These are phyloP conservation scores for Macaranga tanarius DNA, from an alignment of 441 rosid genomes.

Conservation along the genomic window DNA sequence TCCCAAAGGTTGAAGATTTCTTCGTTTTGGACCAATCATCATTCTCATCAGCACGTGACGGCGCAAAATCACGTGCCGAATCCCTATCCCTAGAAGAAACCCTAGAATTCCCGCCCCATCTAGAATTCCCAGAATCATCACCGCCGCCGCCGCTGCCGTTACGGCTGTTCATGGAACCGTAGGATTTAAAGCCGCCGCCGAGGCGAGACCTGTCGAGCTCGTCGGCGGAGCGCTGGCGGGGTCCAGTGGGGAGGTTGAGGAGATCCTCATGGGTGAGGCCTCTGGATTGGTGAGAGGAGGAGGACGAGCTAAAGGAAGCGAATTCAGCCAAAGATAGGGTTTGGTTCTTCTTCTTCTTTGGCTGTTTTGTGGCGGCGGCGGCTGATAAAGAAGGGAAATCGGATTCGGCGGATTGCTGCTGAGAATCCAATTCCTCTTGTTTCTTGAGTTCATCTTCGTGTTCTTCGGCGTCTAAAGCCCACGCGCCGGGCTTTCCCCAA, in stretches of 20 bases:
- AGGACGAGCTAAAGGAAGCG: slow-evolving; percentile 28
- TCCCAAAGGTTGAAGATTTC: slow-evolving; percentile 39
- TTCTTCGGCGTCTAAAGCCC: slow-evolving; percentile 91
- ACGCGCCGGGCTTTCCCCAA: slow-evolving; percentile 88
- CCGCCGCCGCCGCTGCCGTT: slow-evolving; percentile 32
- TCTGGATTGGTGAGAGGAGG: slow-evolving; percentile 14
- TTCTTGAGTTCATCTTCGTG: slow-evolving; percentile 66
- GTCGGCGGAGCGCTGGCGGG: slow-evolving; percentile 76
- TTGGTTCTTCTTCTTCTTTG: slow-evolving; percentile 73
- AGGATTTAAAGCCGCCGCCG: slow-evolving; percentile 76
- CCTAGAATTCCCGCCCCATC: slow-evolving; percentile 60
- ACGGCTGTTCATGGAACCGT: slow-evolving; percentile 49
- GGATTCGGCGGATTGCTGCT: slow-evolving; percentile 23
- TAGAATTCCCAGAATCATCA: slow-evolving; percentile 51
- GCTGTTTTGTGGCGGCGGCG: slow-evolving; percentile 56
- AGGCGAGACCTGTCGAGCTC: slow-evolving; percentile 70
- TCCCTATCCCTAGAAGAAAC: slow-evolving; percentile 53
- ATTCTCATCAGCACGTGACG: slow-evolving; percentile 85
- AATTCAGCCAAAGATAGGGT: slow-evolving; percentile 64
- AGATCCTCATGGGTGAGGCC: slow-evolving; percentile 59
- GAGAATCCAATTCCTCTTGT: slow-evolving; percentile 28
- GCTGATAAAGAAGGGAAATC: slow-evolving; percentile 72
- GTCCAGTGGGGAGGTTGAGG: slow-evolving; percentile 71
- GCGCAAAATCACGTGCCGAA: slow-evolving; percentile 37
- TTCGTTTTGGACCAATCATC: slow-evolving; percentile 80